phyloP scores from a whole-genome alignment of 768 basidiomycete genomes.

The Trametes cinnabarina region DNA sequence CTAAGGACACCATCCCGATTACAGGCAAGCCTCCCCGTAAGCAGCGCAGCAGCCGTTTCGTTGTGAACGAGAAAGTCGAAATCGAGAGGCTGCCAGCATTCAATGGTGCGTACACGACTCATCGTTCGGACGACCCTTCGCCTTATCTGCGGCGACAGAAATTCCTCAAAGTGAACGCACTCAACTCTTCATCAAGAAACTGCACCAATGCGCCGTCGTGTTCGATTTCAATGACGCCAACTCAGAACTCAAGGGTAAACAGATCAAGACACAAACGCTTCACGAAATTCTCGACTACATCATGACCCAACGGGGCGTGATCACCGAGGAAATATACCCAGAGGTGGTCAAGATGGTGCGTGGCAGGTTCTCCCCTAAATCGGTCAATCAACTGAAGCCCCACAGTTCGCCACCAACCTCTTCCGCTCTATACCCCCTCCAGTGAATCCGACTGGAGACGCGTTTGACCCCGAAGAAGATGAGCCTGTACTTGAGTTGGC shows the following conservation, averaged over 20 bases:
- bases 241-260: constrained; percentile 93
- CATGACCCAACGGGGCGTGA: constrained; percentile 92
- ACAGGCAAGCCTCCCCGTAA: constrained; percentile 96
- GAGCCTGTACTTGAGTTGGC: constrained; percentile 98
- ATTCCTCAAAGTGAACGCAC: constrained; percentile 85
- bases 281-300: constrained; percentile 99
- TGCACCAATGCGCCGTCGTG: constrained; percentile 93
- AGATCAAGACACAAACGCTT: constrained; percentile 96
- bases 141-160: constrained; percentile 51
- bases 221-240: constrained; percentile 99
- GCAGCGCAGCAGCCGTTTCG: constrained; percentile 95
- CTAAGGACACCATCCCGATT: constrained; percentile 96
- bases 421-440: constrained; percentile 99
- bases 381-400: constrained; percentile 3
- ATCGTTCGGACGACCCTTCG: background rate
- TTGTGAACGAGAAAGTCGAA: constrained; percentile 94
- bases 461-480: constrained; percentile 99
- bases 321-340: constrained; percentile 96
- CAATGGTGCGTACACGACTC: constrained; percentile 53
- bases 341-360: constrained; percentile 98
- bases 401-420: constrained; percentile 93
- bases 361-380: constrained; percentile 13
- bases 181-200: constrained; percentile 89
- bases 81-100: constrained; percentile 93
- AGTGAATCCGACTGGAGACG: constrained; percentile 96